These are phyloP conservation scores for Auxenochlorella pyrenoidosa DNA, from an alignment of 139 green algal genomes.

Conservation along the genomic window DNA sequence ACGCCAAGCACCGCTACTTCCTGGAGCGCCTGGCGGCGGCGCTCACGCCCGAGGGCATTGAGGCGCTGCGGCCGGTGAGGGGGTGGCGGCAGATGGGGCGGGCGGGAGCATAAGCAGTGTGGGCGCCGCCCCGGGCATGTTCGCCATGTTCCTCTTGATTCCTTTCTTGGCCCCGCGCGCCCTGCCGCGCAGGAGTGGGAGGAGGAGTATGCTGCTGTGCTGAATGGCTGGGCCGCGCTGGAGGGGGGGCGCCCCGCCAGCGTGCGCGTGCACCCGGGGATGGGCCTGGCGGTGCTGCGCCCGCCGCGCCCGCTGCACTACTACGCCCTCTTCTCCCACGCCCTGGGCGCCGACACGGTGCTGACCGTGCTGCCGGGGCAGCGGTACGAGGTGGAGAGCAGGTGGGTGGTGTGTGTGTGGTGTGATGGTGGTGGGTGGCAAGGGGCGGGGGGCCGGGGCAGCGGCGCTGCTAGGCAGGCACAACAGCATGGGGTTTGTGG, in stretches of 20 bases:
- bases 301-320: constrained; percentile 71
- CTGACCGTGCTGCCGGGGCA: constrained; percentile 30
- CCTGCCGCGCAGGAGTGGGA: constrained; percentile 58
- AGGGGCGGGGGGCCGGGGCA: too few species aligned
- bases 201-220: constrained; percentile 64
- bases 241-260: background rate
- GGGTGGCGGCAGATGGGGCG: too few species aligned
- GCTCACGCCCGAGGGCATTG: constrained; percentile 12
- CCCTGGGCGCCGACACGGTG: constrained; percentile 66
- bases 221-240: constrained; percentile 4
- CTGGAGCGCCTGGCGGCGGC: constrained; percentile 55
- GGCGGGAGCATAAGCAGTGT: background rate
- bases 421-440: background rate
- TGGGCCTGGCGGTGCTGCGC: constrained; percentile 62
- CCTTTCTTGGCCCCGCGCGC: too few species aligned
- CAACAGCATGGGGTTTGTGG: too few species aligned
- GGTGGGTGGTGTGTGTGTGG: background rate
- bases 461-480: too few species aligned
- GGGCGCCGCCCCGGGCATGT: background rate
- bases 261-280: constrained; percentile 7
- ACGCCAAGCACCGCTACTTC: constrained; percentile 57
- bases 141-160: background rate
- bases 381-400: constrained; percentile 35
- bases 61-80: constrained; percentile 21
- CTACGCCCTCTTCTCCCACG: constrained; percentile 67